These are phyloP conservation scores for Tubosaeta brunneosetosa DNA, from an alignment of 768 basidiomycete species.

Conservation along the genomic window DNA sequence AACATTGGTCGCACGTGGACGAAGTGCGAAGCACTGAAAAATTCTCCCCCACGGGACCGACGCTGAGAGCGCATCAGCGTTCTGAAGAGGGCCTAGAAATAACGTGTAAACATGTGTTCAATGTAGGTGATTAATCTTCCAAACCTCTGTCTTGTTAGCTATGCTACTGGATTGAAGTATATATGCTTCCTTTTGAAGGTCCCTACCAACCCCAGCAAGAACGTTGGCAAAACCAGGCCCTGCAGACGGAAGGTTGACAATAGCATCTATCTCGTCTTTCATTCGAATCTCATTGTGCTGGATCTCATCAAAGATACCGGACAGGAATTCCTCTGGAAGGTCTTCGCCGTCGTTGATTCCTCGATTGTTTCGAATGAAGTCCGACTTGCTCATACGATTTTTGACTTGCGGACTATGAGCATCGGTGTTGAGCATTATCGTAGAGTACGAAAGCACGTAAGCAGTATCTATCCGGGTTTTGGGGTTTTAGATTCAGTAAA, in stretches of 20 bases:
- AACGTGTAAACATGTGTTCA: background rate
- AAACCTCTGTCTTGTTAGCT: constrained; percentile 92
- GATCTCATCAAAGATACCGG: constrained; percentile 85
- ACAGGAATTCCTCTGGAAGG: constrained; percentile 81
- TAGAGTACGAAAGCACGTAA: constrained; percentile 92
- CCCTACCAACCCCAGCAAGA: constrained; percentile 85
- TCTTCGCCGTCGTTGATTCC: constrained; percentile 92
- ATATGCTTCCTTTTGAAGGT: constrained; percentile 94
- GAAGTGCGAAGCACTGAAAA: constrained; percentile 94
- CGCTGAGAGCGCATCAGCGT: constrained; percentile 90
- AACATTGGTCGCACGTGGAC: constrained; percentile 99
- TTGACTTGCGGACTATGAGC: constrained; percentile 95
- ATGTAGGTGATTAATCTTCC: constrained; percentile 8
- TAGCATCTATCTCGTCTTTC: constrained; percentile 91
- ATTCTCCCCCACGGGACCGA: constrained; percentile 75
- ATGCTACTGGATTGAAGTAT: constrained; percentile 93
- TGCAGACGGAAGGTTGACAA: constrained; percentile 34
- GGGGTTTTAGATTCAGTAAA: constrained; percentile 6
- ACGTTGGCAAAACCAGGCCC: constrained; percentile 77
- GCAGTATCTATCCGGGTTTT: constrained; percentile 61
- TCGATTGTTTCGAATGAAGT: constrained; percentile 92
- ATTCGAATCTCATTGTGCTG: constrained; percentile 90
- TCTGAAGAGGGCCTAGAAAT: constrained; percentile 74
- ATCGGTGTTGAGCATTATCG: constrained; percentile 96
- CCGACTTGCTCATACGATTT: constrained; percentile 86